Evolutionary conservation across 2,329 filamentous ascomycete species (phyloP), one percentile per base, ranked within the genome.

Genomic region (Clonostachys rosea): DNA sequence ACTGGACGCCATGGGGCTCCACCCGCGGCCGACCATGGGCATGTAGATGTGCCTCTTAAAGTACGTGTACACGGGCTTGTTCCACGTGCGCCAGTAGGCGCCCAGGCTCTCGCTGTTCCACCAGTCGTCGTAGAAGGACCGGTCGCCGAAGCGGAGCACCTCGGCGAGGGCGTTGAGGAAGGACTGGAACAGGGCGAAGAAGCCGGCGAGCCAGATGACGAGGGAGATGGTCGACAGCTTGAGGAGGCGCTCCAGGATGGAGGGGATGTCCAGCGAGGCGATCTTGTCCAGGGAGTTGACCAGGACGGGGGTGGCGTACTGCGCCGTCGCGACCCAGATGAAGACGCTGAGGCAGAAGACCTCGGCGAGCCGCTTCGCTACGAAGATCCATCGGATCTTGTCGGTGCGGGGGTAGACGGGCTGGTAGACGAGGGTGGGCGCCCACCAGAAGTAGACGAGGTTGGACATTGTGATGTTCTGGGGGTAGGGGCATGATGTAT

Each of bases 51-150:
- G 94, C 36, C 94, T 78, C 59, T 89, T 91, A 84, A 99, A 97
- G 67, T 96, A 99, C 49, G 91, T 86, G 61, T 95, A 95, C 6
- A 99, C 92, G 1, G 94, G 94, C 64, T 95, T 95, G 70, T 99
- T 99, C 94, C 94, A 99, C 1, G 86, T 88, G 18, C 91, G 84
- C 92, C 92, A 96, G 72, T 99, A 99, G 5, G 79, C 79, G 34
- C 91, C 89, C 7, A 97, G 75, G 54, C 85, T 91, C 47, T 85
- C 84, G 53, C 85, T 89, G 62, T 99, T 99, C 94, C 94, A 99
- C 94, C 94, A 99, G 60, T 96, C 91, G 36, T 89, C 86, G 66
- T 99, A 99, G 66, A 99, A 99, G 45, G 91, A 87, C 33, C 94
- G 82, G 64, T 99, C 94, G 16, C 87, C 94, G 59, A 99, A 99